Evolutionary conservation across 1,284 basidiomycete genomes (phyloP).

Genomic region (Ganoderma lingzhi): DNA sequence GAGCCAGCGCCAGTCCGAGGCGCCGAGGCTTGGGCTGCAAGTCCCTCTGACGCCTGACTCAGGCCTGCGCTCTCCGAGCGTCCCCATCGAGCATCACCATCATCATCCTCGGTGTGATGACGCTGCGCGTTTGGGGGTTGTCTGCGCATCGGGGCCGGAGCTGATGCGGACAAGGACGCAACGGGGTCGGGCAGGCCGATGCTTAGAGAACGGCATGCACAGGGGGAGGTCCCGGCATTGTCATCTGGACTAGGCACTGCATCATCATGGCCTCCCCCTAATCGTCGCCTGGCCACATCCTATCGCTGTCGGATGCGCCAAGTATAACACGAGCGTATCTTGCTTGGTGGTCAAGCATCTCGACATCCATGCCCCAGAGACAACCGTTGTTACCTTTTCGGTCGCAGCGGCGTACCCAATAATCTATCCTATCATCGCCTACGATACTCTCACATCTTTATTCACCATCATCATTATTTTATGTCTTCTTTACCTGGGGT

Average conservation of each 20-base stretch:
- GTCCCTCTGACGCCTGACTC: constrained; percentile 27
- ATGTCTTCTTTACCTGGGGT: constrained; percentile 7
- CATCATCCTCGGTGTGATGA: neutral
- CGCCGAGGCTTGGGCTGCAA: constrained; percentile 30
- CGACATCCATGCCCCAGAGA: neutral
- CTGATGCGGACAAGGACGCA: neutral
- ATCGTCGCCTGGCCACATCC: neutral
- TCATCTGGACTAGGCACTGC: constrained; percentile 7
- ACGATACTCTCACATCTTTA: constrained; percentile 13
- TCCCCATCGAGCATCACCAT: neutral
- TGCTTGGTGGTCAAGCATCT: neutral
- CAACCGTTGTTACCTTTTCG: neutral
- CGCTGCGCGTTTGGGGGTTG: neutral
- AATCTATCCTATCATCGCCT: constrained; percentile 7
- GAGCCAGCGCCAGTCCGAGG: constrained; percentile 25
- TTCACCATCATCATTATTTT: constrained; percentile 15
- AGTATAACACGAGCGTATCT: neutral
- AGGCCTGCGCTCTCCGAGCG: constrained; percentile 9
- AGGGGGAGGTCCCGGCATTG: neutral
- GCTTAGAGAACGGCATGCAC: neutral
- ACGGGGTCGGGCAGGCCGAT: neutral
- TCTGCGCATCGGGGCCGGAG: neutral
- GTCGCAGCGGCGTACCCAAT: constrained; percentile 1
- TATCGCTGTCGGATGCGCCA: neutral
- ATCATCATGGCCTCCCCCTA: neutral